Evolutionary conservation across 1,284 basidiomycete species (phyloP).

Genomic region (Peniophora sp.): DNA sequence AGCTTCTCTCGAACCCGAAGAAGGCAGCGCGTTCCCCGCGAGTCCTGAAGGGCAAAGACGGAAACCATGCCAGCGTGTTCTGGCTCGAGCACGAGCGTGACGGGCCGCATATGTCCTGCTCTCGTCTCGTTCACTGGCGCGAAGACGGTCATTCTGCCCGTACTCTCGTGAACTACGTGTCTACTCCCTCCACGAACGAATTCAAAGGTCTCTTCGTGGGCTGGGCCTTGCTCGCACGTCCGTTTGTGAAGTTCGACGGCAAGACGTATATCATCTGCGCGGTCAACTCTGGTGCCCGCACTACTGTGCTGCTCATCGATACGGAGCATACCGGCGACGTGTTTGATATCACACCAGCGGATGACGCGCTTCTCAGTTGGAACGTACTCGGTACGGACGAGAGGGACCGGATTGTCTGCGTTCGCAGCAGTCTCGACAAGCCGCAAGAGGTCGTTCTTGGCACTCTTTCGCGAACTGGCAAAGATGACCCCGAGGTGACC

Average conservation of each 20-base stretch:
- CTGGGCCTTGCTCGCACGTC: conserved; percentile 33
- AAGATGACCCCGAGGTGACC: conserved; percentile 17
- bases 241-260: conserved; percentile 30
- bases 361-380: conserved; percentile 39
- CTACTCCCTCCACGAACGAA: conserved; percentile 23
- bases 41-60: conserved; percentile 18
- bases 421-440: conserved; percentile 39
- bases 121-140: conserved; percentile 27
- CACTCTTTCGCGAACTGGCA: conserved; percentile 17
- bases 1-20: conserved; percentile 30
- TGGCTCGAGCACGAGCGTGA: conserved; percentile 52
- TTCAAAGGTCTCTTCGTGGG: conserved; percentile 64
- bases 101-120: conserved; percentile 55
- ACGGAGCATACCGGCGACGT: conserved; percentile 17
- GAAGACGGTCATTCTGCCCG: conserved; percentile 5
- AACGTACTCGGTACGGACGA: conserved; percentile 47
- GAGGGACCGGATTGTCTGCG: conserved; percentile 33
- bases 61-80: conserved; percentile 26
- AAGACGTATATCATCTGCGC: conserved; percentile 31
- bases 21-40: conserved; percentile 54
- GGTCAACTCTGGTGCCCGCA: conserved; percentile 46
- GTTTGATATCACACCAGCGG: conserved; percentile 31
- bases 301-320: conserved; percentile 35
- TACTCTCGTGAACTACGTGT: conserved; percentile 32
- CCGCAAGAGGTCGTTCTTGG: conserved; percentile 48